These are phyloP conservation scores for Vigna hirtella DNA, from an alignment of 306 rosid genomes.

Conservation along the genomic window DNA sequence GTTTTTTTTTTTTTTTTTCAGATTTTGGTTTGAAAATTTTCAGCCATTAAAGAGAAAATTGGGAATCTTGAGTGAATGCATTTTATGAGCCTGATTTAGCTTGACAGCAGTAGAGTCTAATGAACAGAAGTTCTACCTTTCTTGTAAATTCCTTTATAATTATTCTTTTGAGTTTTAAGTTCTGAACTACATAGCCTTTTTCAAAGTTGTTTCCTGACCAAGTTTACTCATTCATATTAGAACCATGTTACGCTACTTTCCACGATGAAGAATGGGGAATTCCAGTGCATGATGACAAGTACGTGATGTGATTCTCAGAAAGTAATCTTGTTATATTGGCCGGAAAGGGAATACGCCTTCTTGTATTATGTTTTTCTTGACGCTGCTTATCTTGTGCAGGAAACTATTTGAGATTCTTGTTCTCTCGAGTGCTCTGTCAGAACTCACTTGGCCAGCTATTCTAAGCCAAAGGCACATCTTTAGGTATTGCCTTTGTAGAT, in stretches of 20 bases:
- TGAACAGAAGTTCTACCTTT: background rate
- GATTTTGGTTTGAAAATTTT: constrained; percentile 23
- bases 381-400: constrained; percentile 54
- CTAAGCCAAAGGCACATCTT: constrained; percentile 74
- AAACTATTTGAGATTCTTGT: constrained; percentile 81
- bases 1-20: background rate
- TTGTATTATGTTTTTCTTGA: constrained; percentile 42
- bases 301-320: constrained; percentile 52
- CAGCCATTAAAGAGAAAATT: constrained; percentile 32
- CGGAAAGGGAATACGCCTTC: constrained; percentile 9
- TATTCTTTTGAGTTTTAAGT: constrained; percentile 1
- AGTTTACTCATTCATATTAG: constrained; percentile 54
- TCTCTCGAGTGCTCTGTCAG: constrained; percentile 76
- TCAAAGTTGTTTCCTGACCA: constrained; percentile 42
- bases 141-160: constrained; percentile 14
- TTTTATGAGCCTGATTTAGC: constrained; percentile 18
- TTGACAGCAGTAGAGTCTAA: constrained; percentile 23
- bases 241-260: constrained; percentile 66
- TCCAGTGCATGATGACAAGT: constrained; percentile 86
- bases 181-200: constrained; percentile 29
- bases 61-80: constrained; percentile 4
- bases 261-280: constrained; percentile 92
- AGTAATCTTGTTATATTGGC: constrained; percentile 32
- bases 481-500: constrained; percentile 56
- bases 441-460: constrained; percentile 84